Evolutionary conservation across 768 basidiomycete genomes (phyloP).

Genomic region (Kwoniella sp.): DNA sequence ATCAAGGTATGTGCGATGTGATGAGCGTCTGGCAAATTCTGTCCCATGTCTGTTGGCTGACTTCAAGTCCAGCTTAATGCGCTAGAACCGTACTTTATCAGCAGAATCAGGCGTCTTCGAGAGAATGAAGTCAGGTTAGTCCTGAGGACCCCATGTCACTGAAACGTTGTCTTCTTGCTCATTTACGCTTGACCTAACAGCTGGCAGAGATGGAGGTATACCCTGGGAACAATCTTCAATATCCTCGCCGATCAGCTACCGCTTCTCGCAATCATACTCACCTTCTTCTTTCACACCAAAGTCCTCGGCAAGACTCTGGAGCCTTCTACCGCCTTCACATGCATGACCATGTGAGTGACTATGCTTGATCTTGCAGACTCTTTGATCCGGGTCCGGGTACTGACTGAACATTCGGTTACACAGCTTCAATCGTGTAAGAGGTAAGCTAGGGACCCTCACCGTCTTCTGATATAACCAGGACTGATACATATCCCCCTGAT

Average conservation of each 20-base stretch:
- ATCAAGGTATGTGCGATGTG: conserved; percentile 41
- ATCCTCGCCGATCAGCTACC: conserved; percentile 46
- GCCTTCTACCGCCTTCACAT: conserved; percentile 49
- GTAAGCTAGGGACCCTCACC: conserved; percentile 7
- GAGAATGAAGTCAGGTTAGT: conserved; percentile 45
- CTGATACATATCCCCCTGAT: background rate
- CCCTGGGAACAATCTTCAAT: conserved; percentile 51
- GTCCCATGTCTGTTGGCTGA: background rate
- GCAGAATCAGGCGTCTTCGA: conserved; percentile 33
- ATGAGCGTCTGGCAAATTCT: background rate
- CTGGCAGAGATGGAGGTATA: conserved; percentile 48
- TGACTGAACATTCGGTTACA: background rate
- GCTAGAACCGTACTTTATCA: conserved; percentile 42
- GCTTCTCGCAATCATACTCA: conserved; percentile 35
- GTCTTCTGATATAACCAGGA: too few relatives aligned
- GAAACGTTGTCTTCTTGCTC: background rate
- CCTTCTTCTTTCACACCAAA: conserved; percentile 50
- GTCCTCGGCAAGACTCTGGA: conserved; percentile 38
- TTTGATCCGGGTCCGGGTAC: background rate
- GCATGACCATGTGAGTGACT: conserved; percentile 41
- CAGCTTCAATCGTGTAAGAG: conserved; percentile 42
- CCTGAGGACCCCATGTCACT: background rate
- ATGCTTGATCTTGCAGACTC: background rate
- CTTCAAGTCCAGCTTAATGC: conserved; percentile 37
- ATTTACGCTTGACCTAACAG: conserved; percentile 14